Percentiles rank a stretch among this genome's conserved stretches.
These are phyloP conservation scores for Coelastrella sp. DNA, from an alignment of 139 green algal genomes.

Conservation along the genomic window DNA sequence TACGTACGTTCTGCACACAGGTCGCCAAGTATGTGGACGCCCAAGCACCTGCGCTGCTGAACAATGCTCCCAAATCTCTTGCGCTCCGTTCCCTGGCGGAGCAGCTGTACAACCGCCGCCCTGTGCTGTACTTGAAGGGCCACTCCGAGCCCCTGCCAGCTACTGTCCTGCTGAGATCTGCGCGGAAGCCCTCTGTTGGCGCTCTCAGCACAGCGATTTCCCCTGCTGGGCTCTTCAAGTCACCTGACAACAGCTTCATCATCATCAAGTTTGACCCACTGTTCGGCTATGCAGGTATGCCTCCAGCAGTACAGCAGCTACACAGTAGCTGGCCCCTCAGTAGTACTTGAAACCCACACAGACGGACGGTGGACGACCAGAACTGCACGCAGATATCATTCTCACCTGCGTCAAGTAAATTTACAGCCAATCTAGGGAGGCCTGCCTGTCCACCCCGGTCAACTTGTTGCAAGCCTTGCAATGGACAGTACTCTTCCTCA, in stretches of 20 bases:
- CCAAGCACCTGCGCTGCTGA: not conserved
- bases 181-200: constrained; percentile 30
- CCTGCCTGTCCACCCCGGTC: too few relatives aligned
- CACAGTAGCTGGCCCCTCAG: not conserved
- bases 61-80: not conserved
- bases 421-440: not conserved
- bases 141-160: constrained; percentile 13
- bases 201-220: not conserved
- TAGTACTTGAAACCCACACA: not conserved
- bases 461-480: not conserved
- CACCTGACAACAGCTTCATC: constrained; percentile 28
- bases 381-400: not conserved
- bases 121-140: constrained; percentile 16
- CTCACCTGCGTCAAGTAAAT: not conserved
- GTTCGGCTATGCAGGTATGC: constrained; percentile 37
- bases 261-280: constrained; percentile 42
- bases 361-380: not conserved
- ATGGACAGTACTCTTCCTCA: not conserved
- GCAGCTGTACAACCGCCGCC: not conserved
- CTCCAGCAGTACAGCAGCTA: not conserved
- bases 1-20: not conserved
- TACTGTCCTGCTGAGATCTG: constrained; percentile 22
- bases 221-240: constrained; percentile 22
- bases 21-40: constrained; percentile 34
- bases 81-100: not conserved